These are phyloP conservation scores for Paralagenidium karlingii DNA, from an alignment of 352 stramenopile species.

Conservation along the genomic window DNA sequence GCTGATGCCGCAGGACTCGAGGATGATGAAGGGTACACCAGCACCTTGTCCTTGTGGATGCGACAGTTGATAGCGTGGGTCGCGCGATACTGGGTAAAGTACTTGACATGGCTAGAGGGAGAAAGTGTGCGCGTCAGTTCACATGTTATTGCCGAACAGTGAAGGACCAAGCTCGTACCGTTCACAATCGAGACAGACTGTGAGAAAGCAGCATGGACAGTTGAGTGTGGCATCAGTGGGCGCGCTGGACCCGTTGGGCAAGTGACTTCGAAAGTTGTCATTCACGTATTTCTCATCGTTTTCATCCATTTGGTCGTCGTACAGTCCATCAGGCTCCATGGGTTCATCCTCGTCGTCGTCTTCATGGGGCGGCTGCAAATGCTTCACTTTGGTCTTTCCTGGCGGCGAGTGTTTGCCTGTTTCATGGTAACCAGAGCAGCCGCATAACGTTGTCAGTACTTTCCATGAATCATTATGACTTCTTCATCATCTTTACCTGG, in stretches of 20 bases:
- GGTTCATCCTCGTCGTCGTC: no score
- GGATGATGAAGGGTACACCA: slow-evolving; percentile 24
- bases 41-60: slow-evolving; percentile 49
- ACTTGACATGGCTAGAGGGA: slow-evolving; percentile 50
- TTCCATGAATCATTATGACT: no score
- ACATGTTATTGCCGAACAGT: not conserved
- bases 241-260: not conserved
- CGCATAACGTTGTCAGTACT: no score
- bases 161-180: slow-evolving; percentile 10
- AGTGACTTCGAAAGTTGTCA: slow-evolving; percentile 28
- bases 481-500: no score
- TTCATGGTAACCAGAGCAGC: no score
- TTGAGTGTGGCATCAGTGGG: slow-evolving; percentile 45
- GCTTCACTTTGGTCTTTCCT: no score
- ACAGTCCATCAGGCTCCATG: slow-evolving; percentile 46
- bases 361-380: no score
- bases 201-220: slow-evolving; percentile 74
- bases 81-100: slow-evolving; percentile 58
- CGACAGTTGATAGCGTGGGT: slow-evolving; percentile 52
- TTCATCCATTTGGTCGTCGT: slow-evolving; percentile 48
- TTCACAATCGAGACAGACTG: slow-evolving; percentile 62
- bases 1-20: slow-evolving; percentile 3
- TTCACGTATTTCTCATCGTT: slow-evolving; percentile 60
- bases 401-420: no score
- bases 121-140: not conserved